Evolutionary conservation across 106 monocot genomes (phyloP).

Genomic region (Dactylorhiza incarnata): DNA sequence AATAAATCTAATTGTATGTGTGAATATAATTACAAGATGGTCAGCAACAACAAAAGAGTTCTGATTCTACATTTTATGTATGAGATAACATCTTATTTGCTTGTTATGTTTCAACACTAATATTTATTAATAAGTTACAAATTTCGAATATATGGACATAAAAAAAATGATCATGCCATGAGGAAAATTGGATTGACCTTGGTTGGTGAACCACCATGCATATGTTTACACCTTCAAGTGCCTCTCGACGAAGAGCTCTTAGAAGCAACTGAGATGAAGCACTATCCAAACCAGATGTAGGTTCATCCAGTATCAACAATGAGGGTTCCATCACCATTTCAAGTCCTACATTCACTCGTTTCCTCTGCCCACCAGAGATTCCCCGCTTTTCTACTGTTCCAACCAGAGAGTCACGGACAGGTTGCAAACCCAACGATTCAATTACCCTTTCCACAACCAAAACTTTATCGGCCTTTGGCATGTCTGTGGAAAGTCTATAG

Average conservation of each 20-base stretch:
- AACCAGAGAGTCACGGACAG: conserved; percentile 72
- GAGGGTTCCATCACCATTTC: conserved; percentile 98
- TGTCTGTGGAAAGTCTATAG: conserved; percentile 48
- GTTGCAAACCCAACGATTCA: conserved; percentile 66
- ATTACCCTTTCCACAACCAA: conserved; percentile 85
- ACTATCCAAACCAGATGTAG: conserved; percentile 91
- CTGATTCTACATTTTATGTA: too few species aligned
- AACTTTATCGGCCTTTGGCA: conserved; percentile 77
- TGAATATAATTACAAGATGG: too few species aligned
- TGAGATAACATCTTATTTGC: too few species aligned
- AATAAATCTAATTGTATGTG: too few species aligned
- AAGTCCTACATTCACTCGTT: conserved; percentile 81
- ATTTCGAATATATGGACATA: not conserved
- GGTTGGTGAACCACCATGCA: conserved; percentile 88
- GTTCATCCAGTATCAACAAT: conserved; percentile 79
- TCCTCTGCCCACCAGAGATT: conserved; percentile 89
- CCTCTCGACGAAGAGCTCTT: conserved; percentile 82
- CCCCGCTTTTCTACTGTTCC: conserved; percentile 93
- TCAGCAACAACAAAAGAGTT: too few species aligned
- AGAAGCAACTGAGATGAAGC: conserved; percentile 74
- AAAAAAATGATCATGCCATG: not conserved
- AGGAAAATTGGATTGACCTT: conserved; percentile 31
- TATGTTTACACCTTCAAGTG: conserved; percentile 81
- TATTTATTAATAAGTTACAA: not conserved
- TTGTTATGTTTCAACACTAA: not conserved